Evolutionary conservation across 148 eudicot species (phyloP), one percentile per base, ranked within the genome.

Genomic region (Gaultheria prostrata): DNA sequence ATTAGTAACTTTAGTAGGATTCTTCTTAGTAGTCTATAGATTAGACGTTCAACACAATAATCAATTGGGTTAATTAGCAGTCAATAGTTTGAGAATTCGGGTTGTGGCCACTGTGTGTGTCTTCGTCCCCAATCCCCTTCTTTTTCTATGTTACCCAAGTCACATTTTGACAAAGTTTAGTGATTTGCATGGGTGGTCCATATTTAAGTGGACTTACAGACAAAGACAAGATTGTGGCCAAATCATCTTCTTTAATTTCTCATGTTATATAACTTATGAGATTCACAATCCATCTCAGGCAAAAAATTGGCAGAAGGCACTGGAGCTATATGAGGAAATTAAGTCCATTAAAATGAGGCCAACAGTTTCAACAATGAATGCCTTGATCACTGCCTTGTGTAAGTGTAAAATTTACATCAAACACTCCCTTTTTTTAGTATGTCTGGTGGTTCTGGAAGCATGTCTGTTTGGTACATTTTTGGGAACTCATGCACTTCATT

Each of bases 351-450:
- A 88, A 51, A 77, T 97, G 90, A 91, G 86, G 82, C 98, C 95
- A 77, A 88, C 98, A 67, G 95, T 97, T 82, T 83, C 95, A 72
- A 91, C 94, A 71, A 87, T 94, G 94, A 97, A 97, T 91, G 99
- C 99, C 56, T 88, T 94, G 82, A 87, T 97, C 72, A 97, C 99
- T 83, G 92, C 94, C 65, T 86, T 97, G 83, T 94, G 99, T 97
- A 92, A 91, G 99, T 89, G 39, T n/a, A 9, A 73, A 21, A 71
- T 71, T 30, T 18, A 17, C 46, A 71, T 71, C 48, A 18, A 71
- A 33, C 15, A 5, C 51, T 14, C 51, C 30, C 21, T 74, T 45
- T 43, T 0, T 74, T 74, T n/a, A 21, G 51, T 74, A 73, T 20
- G 77, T 21, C 26, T 39, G 28, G 45, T 21, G 24, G 26, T 73